Conservation (phyloP, 495 filamentous ascomycete genomes). For the Astrothelium subdiscretum region DNA sequence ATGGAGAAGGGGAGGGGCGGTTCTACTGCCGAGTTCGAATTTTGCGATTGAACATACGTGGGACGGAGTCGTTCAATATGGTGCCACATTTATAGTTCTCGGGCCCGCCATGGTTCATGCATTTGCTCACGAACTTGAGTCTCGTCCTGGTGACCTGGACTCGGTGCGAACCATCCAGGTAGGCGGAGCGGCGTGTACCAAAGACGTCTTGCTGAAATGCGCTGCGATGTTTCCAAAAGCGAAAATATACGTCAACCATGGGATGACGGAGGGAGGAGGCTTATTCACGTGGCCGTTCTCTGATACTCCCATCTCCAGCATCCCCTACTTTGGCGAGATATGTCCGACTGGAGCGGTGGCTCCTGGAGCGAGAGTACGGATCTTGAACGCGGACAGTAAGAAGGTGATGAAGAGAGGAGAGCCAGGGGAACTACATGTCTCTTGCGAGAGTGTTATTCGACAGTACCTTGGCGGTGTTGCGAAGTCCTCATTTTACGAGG, state of each 20-base stretch:
- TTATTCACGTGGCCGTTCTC: background rate
- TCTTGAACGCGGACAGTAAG: background rate
- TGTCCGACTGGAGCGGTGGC: background rate
- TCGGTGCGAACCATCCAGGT: background rate
- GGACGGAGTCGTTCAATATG: no score
- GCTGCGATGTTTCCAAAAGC: background rate
- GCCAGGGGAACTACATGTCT: conserved; percentile 4
- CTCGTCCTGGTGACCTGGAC: background rate
- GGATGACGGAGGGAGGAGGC: conserved; percentile 4
- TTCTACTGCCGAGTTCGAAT: no score
- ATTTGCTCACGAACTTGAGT: background rate
- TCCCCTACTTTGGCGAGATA: conserved; percentile 4
- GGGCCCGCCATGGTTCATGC: background rate
- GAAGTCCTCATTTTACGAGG: background rate
- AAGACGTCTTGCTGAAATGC: background rate
- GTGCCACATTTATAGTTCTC: background rate
- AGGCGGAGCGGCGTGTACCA: background rate
- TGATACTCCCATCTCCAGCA: background rate
- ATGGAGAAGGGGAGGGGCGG: no score
- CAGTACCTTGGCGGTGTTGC: background rate
- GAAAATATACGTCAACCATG: background rate
- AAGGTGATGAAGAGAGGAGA: background rate
- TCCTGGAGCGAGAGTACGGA: background rate
- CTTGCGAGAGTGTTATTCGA: background rate
- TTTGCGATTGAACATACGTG: no score